Conservation (phyloP, 352 stramenopile species). For the Phytophthora meadii region DNA sequence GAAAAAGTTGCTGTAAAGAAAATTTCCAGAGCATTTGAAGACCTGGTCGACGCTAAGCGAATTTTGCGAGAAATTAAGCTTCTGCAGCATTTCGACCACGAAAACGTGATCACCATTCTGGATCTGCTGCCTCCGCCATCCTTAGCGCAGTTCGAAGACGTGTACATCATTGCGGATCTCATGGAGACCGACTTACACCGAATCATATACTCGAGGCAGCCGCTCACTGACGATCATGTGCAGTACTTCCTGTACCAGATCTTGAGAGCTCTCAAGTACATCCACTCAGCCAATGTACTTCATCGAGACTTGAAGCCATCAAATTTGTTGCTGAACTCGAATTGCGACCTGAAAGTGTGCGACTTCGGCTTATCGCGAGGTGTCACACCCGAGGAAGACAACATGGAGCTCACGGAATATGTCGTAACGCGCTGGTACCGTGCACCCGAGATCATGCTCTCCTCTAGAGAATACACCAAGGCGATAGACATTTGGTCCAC, state of each 20-base stretch:
- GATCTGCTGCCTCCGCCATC: slow-evolving; percentile 95
- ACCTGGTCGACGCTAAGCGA: slow-evolving; percentile 99
- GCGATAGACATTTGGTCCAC: slow-evolving; percentile 96
- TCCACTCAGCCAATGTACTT: slow-evolving; percentile 94
- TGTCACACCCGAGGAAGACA: slow-evolving; percentile 83
- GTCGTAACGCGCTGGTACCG: slow-evolving; percentile 95
- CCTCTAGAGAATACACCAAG: slow-evolving; percentile 96
- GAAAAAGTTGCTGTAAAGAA: slow-evolving; percentile 92
- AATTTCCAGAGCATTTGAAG: slow-evolving; percentile 93
- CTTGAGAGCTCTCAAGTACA: slow-evolving; percentile 94
- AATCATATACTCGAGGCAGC: slow-evolving; percentile 97
- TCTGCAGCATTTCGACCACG: slow-evolving; percentile 93
- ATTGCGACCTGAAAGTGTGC: slow-evolving; percentile 94
- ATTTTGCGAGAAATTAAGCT: slow-evolving; percentile 98
- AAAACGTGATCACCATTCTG: slow-evolving; percentile 96
- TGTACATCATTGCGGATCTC: slow-evolving; percentile 98
- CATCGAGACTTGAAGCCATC: slow-evolving; percentile 98
- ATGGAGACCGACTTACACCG: slow-evolving; percentile 99
- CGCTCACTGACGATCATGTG: slow-evolving; percentile 93
- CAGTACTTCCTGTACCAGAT: slow-evolving; percentile 98
- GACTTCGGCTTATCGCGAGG: slow-evolving; percentile 92
- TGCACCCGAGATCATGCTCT: slow-evolving; percentile 97
- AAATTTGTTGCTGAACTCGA: slow-evolving; percentile 96
- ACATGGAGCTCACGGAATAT: slow-evolving; percentile 93
- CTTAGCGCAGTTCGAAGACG: slow-evolving; percentile 95